Percentiles rank a stretch among this genome's conserved stretches.
Conservation (phyloP, 1,284 basidiomycete genomes). For the Anthracocystis walkeri region DNA sequence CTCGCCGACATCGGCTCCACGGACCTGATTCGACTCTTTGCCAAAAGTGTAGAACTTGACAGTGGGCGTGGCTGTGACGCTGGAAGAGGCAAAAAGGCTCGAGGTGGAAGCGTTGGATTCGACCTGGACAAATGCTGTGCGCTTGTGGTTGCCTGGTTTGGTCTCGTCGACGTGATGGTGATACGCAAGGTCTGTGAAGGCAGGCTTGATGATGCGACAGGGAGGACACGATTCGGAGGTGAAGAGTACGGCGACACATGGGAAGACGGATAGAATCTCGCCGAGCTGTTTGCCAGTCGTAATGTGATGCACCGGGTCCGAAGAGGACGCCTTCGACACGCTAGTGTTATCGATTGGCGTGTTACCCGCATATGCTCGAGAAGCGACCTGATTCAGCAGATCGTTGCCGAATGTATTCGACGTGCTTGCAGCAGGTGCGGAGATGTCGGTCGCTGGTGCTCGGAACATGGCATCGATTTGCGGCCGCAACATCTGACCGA, state of each 20-base stretch:
- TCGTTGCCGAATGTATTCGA: slow-evolving; percentile 8
- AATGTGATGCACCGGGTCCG: slow-evolving; percentile 70
- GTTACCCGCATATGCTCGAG: slow-evolving; percentile 71
- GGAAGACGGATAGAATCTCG: slow-evolving; percentile 67
- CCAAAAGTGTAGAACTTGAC: slow-evolving; percentile 77
- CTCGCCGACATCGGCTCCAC: slow-evolving; percentile 78
- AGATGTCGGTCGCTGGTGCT: slow-evolving; percentile 14
- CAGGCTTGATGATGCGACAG: slow-evolving; percentile 77
- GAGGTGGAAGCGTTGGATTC: slow-evolving; percentile 60
- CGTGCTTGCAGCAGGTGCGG: slow-evolving; percentile 3
- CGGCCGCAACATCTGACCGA: slow-evolving; percentile 85
- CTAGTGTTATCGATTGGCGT: slow-evolving; percentile 67
- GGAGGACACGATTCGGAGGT: slow-evolving; percentile 77
- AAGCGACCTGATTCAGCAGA: slow-evolving; percentile 72
- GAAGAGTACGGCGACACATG: slow-evolving; percentile 76
- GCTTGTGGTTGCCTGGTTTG: slow-evolving; percentile 29
- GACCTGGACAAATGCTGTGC: slow-evolving; percentile 64
- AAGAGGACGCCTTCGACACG: slow-evolving; percentile 75
- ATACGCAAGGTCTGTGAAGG: slow-evolving; percentile 75
- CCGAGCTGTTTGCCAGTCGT: slow-evolving; percentile 40
- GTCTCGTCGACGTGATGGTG: slow-evolving; percentile 70
- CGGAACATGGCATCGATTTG: slow-evolving; percentile 77
- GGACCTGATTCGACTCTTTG: slow-evolving; percentile 73
- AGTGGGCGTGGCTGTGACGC: slow-evolving; percentile 83
- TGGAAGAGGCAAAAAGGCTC: slow-evolving; percentile 63